Evolutionary conservation across 805 yeast genomes (phyloP).

Genomic region (Tetrapisispora fleetii): DNA sequence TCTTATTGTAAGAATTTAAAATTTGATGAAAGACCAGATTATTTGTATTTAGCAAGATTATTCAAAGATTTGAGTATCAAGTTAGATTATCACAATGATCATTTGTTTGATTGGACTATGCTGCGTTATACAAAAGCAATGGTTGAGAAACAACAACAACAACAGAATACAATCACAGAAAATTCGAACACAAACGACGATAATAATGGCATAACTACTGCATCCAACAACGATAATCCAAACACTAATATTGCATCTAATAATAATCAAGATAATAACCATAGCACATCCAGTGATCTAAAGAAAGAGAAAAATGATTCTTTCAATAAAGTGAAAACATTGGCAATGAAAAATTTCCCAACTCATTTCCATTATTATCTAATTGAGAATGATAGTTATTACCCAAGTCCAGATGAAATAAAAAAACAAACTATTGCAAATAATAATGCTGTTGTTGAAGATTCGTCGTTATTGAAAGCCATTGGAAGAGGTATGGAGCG

Average conservation of each 20-base stretch:
- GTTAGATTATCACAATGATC: slow-evolving; percentile 87
- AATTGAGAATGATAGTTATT: slow-evolving; percentile 26
- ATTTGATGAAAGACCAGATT: slow-evolving; percentile 96
- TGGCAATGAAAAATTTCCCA: slow-evolving; percentile 27
- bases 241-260: slow-evolving; percentile 2
- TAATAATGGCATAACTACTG: slow-evolving; percentile 1
- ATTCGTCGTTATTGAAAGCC: slow-evolving; percentile 22
- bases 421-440: slow-evolving; percentile 24
- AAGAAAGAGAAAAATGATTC: slow-evolving; percentile 21
- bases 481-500: slow-evolving; percentile 27
- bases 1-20: slow-evolving; percentile 84
- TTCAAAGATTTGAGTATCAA: slow-evolving; percentile 85
- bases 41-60: slow-evolving; percentile 76
- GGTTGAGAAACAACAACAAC: slow-evolving; percentile 21
- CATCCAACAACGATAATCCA: slow-evolving; percentile 11
- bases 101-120: slow-evolving; percentile 95
- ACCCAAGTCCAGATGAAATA: slow-evolving; percentile 29
- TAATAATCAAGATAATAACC: background rate
- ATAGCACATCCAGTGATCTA: background rate
- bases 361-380: slow-evolving; percentile 30
- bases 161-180: slow-evolving; percentile 7
- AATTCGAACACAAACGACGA: slow-evolving; percentile 4
- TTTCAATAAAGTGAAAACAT: slow-evolving; percentile 26
- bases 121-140: slow-evolving; percentile 30
- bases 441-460: slow-evolving; percentile 18